Base-by-base conservation (phyloP, 306 rosid genomes). In the Acacia acuminata region DNA sequence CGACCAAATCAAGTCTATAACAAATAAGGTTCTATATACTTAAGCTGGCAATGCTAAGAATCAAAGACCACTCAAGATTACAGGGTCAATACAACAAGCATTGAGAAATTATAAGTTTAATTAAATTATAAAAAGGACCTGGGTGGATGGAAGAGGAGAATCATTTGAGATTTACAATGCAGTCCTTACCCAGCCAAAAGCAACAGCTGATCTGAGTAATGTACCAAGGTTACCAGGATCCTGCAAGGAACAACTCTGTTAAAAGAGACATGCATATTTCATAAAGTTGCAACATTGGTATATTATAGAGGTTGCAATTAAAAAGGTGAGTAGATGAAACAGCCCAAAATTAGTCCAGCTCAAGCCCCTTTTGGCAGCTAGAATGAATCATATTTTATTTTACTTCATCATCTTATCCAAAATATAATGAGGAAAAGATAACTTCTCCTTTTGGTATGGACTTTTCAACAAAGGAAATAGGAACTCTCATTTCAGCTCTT, bases 221-320 rank as follows among this genome's bases (percentile, higher is more conserved):
- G 99, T 88, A 69, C 98, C 99, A 20, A 96, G 97, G 86, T 93
- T 96, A 58, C 97, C 98, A 20, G 93, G 97, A 84, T 96, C 99
- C 99, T 93, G 92, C 94, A 89, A 81, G 38, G 73, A 85, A 81
- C 43, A 74, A 77, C 22, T 78, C 51, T 71, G 7, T 72, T 50
- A 80, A 79, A 81, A 81, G 55, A 88, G 79, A 44, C 34, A 83
- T 51, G 84, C 71, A 64, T 22, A 64, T 72, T 76, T 88, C 85
- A 65, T 65, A 71, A 86, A 82, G 56, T 56, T 63, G 50, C 50
- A 81, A 61, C 44, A 73, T 25, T 5, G 40, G 1, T 27, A 36
- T 45, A 8, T 25, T 60, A 73, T 48, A 77, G 44, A 25, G 55
- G 65, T 32, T 30, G 40, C 77, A 73, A 34, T 30, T 81, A 10